phyloP scores from a whole-genome alignment of 2,329 filamentous ascomycete species.

The Microdochium bolleyi region DNA sequence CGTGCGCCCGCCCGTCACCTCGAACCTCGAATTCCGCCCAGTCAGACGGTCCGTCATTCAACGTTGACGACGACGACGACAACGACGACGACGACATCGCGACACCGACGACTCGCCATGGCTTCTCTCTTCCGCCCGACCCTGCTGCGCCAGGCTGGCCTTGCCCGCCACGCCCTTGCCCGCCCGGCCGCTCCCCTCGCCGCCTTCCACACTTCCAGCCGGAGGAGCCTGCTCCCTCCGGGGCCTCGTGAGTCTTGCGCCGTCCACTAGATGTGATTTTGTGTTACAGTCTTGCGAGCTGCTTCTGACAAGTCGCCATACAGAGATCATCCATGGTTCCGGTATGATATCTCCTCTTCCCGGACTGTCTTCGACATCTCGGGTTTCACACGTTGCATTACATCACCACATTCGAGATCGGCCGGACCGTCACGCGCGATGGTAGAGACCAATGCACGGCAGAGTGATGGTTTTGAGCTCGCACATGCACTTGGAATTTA shows the following conservation, averaged over 20 bases:
- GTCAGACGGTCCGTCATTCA: background rate
- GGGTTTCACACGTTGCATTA: background rate
- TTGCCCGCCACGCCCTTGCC: constrained; percentile 18
- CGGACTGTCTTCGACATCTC: constrained; percentile 10
- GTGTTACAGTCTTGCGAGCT: background rate
- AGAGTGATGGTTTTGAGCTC: no score
- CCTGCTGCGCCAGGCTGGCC: constrained; percentile 40
- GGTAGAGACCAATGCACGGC: no score
- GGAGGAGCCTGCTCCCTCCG: constrained; percentile 70
- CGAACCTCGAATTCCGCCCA: background rate
- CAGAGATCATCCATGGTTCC: constrained; percentile 69
- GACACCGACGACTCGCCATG: constrained; percentile 27
- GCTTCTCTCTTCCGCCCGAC: constrained; percentile 47
- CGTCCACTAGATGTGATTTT: background rate
- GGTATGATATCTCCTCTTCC: constrained; percentile 40
- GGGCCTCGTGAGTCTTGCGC: constrained; percentile 64
- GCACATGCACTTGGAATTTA: no score
- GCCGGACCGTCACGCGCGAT: no score
- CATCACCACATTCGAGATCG: background rate
- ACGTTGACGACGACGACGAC: background rate
- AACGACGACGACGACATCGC: constrained; percentile 4
- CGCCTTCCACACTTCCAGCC: constrained; percentile 79
- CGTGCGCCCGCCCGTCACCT: background rate
- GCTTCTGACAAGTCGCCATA: constrained; percentile 31
- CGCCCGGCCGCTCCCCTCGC: constrained; percentile 47